Percentiles rank a stretch among this genome's conserved stretches.
Conservation (phyloP, 306 rosid genomes). For the Lotus japonicus region DNA sequence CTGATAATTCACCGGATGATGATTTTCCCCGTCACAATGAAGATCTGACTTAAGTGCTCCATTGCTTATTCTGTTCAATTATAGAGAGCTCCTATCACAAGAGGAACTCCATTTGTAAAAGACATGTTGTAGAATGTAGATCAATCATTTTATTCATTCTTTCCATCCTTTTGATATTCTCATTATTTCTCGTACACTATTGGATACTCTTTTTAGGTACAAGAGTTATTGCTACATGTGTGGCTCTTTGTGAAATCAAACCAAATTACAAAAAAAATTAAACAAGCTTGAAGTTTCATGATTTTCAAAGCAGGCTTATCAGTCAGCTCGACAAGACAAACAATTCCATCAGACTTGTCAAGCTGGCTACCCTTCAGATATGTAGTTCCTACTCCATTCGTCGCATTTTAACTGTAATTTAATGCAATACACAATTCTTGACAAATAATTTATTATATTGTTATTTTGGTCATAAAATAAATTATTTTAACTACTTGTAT, state of each 20-base stretch:
- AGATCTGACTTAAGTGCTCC: constrained; percentile 10
- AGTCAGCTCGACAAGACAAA: no score
- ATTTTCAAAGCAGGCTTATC: no score
- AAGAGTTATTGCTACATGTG: neutral
- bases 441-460: no score
- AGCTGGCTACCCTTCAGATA: no score
- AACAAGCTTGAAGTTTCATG: no score
- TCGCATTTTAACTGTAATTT: no score
- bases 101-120: constrained; percentile 21
- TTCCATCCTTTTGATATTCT: constrained; percentile 26
- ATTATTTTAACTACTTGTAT: no score
- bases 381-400: no score
- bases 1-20: constrained; percentile 36
- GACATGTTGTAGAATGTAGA: constrained; percentile 21
- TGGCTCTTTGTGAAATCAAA: neutral
- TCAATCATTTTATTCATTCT: constrained; percentile 62
- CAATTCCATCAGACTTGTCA: no score
- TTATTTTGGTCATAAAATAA: no score
- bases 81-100: constrained; percentile 14
- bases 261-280: no score
- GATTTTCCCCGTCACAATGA: constrained; percentile 51
- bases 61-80: constrained; percentile 13
- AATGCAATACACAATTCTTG: no score
- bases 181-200: neutral
- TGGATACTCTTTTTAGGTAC: neutral